Percentiles rank a stretch among this genome's conserved stretches.
Conservation (phyloP, 768 basidiomycete species). For the Psilocybe azurescens region DNA sequence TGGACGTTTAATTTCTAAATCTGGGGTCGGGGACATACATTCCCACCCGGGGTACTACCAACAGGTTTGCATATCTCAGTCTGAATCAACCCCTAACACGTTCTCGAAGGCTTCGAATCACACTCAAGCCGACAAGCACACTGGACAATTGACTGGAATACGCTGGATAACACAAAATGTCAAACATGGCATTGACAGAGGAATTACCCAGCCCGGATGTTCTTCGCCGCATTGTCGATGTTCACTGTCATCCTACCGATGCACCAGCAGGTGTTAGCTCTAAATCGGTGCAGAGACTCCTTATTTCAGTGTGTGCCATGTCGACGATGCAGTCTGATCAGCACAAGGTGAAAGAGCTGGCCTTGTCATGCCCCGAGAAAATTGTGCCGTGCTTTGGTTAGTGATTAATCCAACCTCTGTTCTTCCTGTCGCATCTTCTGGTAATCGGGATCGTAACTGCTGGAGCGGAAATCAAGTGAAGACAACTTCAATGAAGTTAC, state of each 20-base stretch:
- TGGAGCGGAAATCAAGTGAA: not conserved
- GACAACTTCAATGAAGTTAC: conserved; percentile 1
- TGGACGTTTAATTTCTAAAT: not conserved
- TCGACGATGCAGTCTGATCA: conserved; percentile 73
- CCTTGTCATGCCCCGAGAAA: conserved; percentile 60
- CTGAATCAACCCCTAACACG: not conserved
- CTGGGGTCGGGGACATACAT: not conserved
- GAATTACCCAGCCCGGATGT: conserved; percentile 41
- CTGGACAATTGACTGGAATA: not conserved
- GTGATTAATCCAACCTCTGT: conserved; percentile 28
- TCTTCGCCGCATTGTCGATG: conserved; percentile 78
- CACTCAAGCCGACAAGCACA: not conserved
- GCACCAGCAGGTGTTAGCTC: conserved; percentile 37
- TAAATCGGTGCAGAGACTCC: conserved; percentile 60
- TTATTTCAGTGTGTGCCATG: conserved; percentile 86
- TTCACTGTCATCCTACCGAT: conserved; percentile 94
- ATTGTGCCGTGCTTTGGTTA: conserved; percentile 91
- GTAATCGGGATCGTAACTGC: not conserved
- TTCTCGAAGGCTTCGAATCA: not conserved
- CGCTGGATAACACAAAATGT: conserved; percentile 5
- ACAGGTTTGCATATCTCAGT: not conserved
- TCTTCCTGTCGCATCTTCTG: not conserved
- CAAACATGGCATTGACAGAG: not conserved
- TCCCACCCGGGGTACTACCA: not conserved
- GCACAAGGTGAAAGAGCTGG: conserved; percentile 68